These are phyloP conservation scores for Trichosporon asahii DNA, from an alignment of 1,284 basidiomycete genomes.

Conservation along the genomic window DNA sequence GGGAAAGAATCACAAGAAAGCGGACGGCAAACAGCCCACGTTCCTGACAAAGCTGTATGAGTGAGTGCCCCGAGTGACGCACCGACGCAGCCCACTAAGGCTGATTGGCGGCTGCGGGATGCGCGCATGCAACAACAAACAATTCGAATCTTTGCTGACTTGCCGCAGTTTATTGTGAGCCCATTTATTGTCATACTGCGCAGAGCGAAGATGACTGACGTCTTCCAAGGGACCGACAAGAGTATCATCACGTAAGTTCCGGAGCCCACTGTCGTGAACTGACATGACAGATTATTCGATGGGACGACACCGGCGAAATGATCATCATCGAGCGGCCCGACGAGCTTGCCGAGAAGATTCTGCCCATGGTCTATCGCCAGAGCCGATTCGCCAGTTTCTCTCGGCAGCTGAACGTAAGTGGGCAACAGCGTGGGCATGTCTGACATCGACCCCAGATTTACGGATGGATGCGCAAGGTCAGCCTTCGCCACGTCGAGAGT, in stretches of 20 bases:
- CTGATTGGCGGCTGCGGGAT: background rate
- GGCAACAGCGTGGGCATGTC: conserved; percentile 8
- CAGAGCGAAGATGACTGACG: background rate
- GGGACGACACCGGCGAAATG: conserved; percentile 81
- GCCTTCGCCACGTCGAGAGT: conserved; percentile 78
- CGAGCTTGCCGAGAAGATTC: conserved; percentile 80
- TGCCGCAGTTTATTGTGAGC: conserved; percentile 30
- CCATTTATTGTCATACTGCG: background rate
- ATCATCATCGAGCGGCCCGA: conserved; percentile 88
- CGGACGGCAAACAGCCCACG: conserved; percentile 66
- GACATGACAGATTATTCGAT: conserved; percentile 67
- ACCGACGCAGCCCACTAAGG: background rate
- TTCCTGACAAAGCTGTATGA: conserved; percentile 89
- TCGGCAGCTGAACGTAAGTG: conserved; percentile 80
- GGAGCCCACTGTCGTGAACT: background rate
- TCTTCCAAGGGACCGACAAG: conserved; percentile 16
- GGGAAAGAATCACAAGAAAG: conserved; percentile 34
- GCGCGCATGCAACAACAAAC: background rate
- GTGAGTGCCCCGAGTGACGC: conserved; percentile 57
- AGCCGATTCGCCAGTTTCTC: conserved; percentile 90
- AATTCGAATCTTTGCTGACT: conserved; percentile 13
- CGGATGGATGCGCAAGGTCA: conserved; percentile 88
- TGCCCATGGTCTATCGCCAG: conserved; percentile 84
- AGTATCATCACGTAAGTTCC: conserved; percentile 36
- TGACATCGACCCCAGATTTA: conserved; percentile 64